Conservation (phyloP, 495 filamentous ascomycete genomes). For the Haplographium delicatum region DNA sequence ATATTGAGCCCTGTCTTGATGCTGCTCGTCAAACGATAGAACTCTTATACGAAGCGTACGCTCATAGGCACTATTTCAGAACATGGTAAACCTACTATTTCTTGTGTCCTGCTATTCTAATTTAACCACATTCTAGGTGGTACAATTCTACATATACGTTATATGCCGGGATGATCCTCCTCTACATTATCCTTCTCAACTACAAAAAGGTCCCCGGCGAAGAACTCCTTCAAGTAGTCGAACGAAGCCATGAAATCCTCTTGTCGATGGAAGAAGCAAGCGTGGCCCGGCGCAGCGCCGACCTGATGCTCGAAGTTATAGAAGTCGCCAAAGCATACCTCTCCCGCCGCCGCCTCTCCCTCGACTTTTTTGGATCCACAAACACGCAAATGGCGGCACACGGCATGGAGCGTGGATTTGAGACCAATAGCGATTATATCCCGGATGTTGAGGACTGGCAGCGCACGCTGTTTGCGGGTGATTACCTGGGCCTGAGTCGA, state of each 20-base stretch:
- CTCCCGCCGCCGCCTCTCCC: no score
- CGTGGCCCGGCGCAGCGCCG: slow-evolving; percentile 14
- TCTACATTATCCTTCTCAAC: slow-evolving; percentile 4
- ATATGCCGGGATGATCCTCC: neutral
- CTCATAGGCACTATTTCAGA: neutral
- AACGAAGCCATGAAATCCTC: slow-evolving; percentile 2
- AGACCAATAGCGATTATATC: no score
- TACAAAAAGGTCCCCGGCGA: neutral
- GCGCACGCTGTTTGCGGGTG: no score
- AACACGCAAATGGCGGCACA: no score
- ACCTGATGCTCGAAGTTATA: slow-evolving; percentile 21
- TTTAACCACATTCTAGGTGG: no score
- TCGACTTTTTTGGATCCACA: no score
- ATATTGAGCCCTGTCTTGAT: neutral
- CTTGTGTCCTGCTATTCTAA: no score
- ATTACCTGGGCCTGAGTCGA: no score
- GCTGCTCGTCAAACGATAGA: neutral
- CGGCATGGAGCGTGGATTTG: no score
- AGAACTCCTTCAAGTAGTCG: slow-evolving; percentile 1
- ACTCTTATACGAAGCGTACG: slow-evolving; percentile 1
- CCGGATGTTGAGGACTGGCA: no score
- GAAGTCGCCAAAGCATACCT: no score
- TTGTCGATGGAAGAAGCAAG: neutral
- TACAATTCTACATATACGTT: slow-evolving; percentile 7
- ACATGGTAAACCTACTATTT: no score